Evolutionary conservation across 2,329 filamentous ascomycete genomes (phyloP).

Genomic region (Paramyrothecium roridum): DNA sequence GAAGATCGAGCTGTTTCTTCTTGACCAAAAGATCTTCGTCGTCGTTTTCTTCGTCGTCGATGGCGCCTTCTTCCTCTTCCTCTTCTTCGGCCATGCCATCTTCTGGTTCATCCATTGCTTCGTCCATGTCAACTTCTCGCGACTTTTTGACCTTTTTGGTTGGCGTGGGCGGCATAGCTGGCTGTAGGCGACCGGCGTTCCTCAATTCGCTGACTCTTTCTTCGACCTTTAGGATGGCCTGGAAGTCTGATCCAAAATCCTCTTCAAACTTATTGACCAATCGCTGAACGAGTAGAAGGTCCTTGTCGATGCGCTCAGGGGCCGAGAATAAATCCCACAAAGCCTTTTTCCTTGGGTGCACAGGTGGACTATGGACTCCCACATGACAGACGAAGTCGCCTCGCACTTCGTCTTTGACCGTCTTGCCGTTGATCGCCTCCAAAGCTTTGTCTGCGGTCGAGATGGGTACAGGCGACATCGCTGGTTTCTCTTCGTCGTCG

Average conservation of each 20-base stretch:
- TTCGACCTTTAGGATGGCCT: conserved; percentile 78
- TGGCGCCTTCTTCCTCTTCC: conserved; percentile 76
- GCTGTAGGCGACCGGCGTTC: conserved; percentile 72
- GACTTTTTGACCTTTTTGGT: conserved; percentile 60
- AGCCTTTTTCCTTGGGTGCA: conserved; percentile 86
- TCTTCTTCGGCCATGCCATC: conserved; percentile 68
- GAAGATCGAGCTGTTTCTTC: conserved; percentile 94
- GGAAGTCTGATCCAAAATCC: conserved; percentile 74
- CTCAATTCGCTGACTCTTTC: conserved; percentile 81
- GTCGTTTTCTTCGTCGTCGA: conserved; percentile 82
- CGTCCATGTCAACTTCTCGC: conserved; percentile 57
- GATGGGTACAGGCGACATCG: conserved; percentile 47
- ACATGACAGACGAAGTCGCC: conserved; percentile 98
- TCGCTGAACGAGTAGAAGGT: conserved; percentile 78
- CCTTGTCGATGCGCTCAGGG: conserved; percentile 88
- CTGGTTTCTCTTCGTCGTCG: conserved; percentile 57
- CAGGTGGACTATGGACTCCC: conserved; percentile 87
- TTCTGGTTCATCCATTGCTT: conserved; percentile 61
- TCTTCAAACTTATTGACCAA: conserved; percentile 81
- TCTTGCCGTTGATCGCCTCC: conserved; percentile 95
- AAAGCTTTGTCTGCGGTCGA: conserved; percentile 81
- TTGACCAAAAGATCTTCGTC: conserved; percentile 85
- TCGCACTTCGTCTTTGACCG: conserved; percentile 87
- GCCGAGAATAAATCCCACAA: conserved; percentile 96
- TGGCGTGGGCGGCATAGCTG: conserved; percentile 50